A percentile compares a stretch with the other conserved stretches of the same genome.
These are phyloP conservation scores for Kwoniella shivajii DNA, from an alignment of 1,284 basidiomycete genomes.

Conservation along the genomic window DNA sequence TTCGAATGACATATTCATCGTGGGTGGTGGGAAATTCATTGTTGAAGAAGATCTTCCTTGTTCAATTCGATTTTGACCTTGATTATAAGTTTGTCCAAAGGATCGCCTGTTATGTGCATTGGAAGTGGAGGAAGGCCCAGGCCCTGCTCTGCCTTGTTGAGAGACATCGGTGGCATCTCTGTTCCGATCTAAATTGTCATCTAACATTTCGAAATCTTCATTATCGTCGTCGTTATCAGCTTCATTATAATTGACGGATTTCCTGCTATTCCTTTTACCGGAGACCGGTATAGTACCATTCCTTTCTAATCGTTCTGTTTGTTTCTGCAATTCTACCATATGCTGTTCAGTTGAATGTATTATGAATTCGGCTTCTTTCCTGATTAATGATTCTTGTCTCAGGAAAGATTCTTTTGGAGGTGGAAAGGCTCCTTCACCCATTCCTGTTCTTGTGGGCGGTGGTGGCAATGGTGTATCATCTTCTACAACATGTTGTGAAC, in stretches of 20 bases:
- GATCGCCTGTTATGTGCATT: background rate
- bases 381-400: conserved; percentile 25
- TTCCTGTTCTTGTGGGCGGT: conserved; percentile 29
- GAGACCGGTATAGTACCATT: background rate
- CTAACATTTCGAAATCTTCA: background rate
- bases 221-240: conserved; percentile 7
- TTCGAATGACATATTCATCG: conserved; percentile 19
- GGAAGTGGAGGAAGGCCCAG: conserved; percentile 10
- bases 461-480: conserved; percentile 32
- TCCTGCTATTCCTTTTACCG: conserved; percentile 2
- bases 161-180: background rate
- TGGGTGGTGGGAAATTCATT: background rate
- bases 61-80: background rate
- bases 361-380: conserved; percentile 38
- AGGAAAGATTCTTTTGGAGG: conserved; percentile 36
- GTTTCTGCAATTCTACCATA: conserved; percentile 12
- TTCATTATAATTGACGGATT: conserved; percentile 6
- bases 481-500: conserved; percentile 23
- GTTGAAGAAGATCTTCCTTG: background rate
- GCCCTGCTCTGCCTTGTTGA: conserved; percentile 4
- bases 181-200: background rate
- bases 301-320: background rate
- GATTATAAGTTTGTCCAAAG: background rate
- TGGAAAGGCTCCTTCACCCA: conserved; percentile 32
- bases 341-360: conserved; percentile 25